These are phyloP conservation scores for Sarocladium kiliense DNA, from an alignment of 2,329 filamentous ascomycete genomes.

Conservation along the genomic window DNA sequence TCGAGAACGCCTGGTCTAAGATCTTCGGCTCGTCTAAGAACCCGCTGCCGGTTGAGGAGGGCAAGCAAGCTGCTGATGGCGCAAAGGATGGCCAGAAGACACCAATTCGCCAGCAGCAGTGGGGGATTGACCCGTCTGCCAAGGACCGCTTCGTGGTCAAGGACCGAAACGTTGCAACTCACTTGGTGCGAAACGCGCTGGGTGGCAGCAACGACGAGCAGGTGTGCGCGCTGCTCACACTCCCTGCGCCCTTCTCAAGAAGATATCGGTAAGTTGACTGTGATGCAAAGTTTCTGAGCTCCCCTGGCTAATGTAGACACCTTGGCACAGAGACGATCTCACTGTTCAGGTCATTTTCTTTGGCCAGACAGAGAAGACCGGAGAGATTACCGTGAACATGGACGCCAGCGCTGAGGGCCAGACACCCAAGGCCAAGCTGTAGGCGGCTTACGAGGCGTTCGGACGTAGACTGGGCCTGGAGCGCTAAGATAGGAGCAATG, in stretches of 20 bases:
- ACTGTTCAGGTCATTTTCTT: slow-evolving; percentile 99
- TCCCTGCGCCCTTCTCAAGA: slow-evolving; percentile 86
- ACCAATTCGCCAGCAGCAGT: slow-evolving; percentile 85
- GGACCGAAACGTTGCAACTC: slow-evolving; percentile 94
- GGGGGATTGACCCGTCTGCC: slow-evolving; percentile 71
- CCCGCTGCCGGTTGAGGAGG: slow-evolving; percentile 71
- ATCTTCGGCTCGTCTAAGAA: slow-evolving; percentile 47
- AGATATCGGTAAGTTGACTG: slow-evolving; percentile 65
- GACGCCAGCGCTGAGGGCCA: slow-evolving; percentile 66
- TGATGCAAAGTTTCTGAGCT: not conserved
- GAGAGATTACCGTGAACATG: slow-evolving; percentile 75
- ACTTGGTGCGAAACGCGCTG: slow-evolving; percentile 90
- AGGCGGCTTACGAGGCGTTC: slow-evolving; percentile 11
- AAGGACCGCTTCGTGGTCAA: slow-evolving; percentile 85
- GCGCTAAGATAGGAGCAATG: not conserved
- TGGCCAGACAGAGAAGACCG: slow-evolving; percentile 66
- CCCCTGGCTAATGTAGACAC: not conserved
- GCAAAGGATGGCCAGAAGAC: slow-evolving; percentile 66
- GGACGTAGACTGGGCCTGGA: slow-evolving; percentile 18
- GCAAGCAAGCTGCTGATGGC: slow-evolving; percentile 32
- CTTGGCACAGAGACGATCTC: slow-evolving; percentile 68
- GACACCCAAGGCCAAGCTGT: slow-evolving; percentile 34
- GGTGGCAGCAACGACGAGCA: slow-evolving; percentile 92
- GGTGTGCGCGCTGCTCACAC: slow-evolving; percentile 83
- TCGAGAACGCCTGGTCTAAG: slow-evolving; percentile 64